These are phyloP conservation scores for Mucor velutinosus DNA, from an alignment of 371 early-diverging fungal species.

Conservation along the genomic window DNA sequence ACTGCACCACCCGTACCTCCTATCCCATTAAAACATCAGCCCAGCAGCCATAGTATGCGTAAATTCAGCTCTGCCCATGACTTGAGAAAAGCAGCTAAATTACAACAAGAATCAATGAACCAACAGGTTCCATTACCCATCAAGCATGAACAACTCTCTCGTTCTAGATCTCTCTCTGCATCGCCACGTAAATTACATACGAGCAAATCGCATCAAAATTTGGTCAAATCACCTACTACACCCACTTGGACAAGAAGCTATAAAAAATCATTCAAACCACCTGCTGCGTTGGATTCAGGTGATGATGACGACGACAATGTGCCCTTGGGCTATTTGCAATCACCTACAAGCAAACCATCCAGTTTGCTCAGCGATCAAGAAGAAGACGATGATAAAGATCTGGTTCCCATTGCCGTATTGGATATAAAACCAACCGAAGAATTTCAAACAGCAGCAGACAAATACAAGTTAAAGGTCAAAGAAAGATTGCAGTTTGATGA, in stretches of 20 bases:
- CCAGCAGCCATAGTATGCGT: neutral
- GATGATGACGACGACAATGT: constrained; percentile 25
- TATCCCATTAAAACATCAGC: constrained; percentile 25
- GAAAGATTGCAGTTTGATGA: constrained; percentile 24
- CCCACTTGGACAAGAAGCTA: neutral
- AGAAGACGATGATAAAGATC: constrained; percentile 35
- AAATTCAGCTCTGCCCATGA: constrained; percentile 28
- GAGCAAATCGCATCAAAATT: constrained; percentile 9
- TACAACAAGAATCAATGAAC: constrained; percentile 25
- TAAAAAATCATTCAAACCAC: neutral
- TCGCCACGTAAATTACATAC: constrained; percentile 1
- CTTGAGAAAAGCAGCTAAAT: constrained; percentile 14
- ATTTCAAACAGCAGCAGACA: constrained; percentile 33
- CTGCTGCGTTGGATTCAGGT: neutral
- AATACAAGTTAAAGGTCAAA: constrained; percentile 35
- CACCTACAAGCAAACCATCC: constrained; percentile 24
- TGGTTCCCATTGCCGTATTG: constrained; percentile 27
- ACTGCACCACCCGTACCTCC: constrained; percentile 29
- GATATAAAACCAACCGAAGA: constrained; percentile 6
- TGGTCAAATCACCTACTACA: constrained; percentile 7
- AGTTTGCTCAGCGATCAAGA: constrained; percentile 30
- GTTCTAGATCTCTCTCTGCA: constrained; percentile 21
- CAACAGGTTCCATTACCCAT: constrained; percentile 2
- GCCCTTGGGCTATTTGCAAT: constrained; percentile 21
- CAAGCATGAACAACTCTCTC: constrained; percentile 1